Percentiles rank a stretch among this genome's conserved stretches.
Conservation (phyloP, 768 basidiomycete species). For the Tulasnella sp. region DNA sequence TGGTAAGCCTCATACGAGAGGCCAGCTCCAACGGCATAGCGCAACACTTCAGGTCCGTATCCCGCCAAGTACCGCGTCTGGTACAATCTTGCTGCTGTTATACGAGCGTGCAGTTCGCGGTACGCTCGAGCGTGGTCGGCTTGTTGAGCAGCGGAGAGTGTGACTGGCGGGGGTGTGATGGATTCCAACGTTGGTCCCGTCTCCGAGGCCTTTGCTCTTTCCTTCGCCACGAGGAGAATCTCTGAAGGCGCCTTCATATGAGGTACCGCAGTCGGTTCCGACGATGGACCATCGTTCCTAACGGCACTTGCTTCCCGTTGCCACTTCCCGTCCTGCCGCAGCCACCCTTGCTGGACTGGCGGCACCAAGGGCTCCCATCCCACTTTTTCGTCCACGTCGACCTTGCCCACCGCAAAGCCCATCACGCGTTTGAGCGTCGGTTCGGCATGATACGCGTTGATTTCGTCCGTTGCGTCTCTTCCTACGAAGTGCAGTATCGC, state of each 20-base stretch:
- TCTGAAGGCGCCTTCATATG: conserved; percentile 42
- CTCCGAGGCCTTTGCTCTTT: conserved; percentile 35
- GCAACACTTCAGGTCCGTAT: conserved; percentile 82
- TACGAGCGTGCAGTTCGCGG: conserved; percentile 67
- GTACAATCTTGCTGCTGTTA: conserved; percentile 80
- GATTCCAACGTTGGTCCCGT: conserved; percentile 34
- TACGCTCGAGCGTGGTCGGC: conserved; percentile 71
- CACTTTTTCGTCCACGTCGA: conserved; percentile 49
- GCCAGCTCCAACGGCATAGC: conserved; percentile 65
- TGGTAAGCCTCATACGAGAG: conserved; percentile 60
- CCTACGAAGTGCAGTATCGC: conserved; percentile 93
- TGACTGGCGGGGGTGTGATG: conserved; percentile 41
- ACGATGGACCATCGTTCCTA: conserved; percentile 35
- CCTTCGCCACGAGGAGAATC: conserved; percentile 58
- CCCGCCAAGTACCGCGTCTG: conserved; percentile 76
- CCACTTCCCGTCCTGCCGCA: conserved; percentile 60
- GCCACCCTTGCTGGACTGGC: conserved; percentile 82
- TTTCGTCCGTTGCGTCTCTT: conserved; percentile 90
- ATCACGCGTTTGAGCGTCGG: conserved; percentile 53
- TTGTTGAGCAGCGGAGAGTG: conserved; percentile 50
- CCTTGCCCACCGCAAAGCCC: conserved; percentile 65
- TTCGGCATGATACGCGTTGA: conserved; percentile 82
- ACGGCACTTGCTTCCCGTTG: conserved; percentile 56
- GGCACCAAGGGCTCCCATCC: conserved; percentile 77
- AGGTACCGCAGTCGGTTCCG: not conserved